These are phyloP conservation scores for Penicillium sclerotiorum DNA, from an alignment of 2,329 filamentous ascomycete genomes.

Conservation along the genomic window DNA sequence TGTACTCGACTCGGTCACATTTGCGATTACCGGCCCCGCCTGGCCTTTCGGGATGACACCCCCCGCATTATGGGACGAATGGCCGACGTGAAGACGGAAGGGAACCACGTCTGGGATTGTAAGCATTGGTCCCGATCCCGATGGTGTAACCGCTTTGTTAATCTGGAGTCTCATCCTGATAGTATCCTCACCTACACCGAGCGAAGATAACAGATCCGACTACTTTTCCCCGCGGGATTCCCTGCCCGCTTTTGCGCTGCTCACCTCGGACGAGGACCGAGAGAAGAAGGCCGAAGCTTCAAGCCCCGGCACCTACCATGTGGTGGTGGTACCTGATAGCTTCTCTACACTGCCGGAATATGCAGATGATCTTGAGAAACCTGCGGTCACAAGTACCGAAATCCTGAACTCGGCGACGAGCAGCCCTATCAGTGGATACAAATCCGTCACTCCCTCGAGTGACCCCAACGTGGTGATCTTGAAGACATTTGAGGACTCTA, in stretches of 20 bases:
- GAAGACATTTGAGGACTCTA: constrained; percentile 53
- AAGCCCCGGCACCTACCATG: constrained; percentile 58
- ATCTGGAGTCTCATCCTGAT: too few species aligned
- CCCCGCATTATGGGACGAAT: constrained; percentile 54
- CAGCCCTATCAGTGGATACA: constrained; percentile 30
- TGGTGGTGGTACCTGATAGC: constrained; percentile 58
- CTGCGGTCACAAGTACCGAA: constrained; percentile 23
- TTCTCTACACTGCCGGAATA: constrained; percentile 58
- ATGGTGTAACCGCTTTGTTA: constrained; percentile 16
- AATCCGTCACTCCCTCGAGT: constrained; percentile 22
- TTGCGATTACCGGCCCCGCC: constrained; percentile 61
- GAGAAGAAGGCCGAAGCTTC: constrained; percentile 58
- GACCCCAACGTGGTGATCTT: constrained; percentile 56
- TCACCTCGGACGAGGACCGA: constrained; percentile 60
- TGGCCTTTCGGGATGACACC: constrained; percentile 60
- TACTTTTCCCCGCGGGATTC: constrained; percentile 44
- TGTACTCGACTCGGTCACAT: constrained; percentile 58
- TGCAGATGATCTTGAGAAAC: constrained; percentile 38
- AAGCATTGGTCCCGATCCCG: constrained; percentile 29
- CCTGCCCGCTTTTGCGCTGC: constrained; percentile 56
- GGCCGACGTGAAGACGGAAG: constrained; percentile 54
- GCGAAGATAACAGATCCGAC: constrained; percentile 29
- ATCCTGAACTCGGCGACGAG: constrained; percentile 30
- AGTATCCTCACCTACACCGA: constrained; percentile 34
- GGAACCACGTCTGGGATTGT: constrained; percentile 61